Evolutionary conservation across 257 asterid genomes (phyloP).

Genomic region (Solanum piurae): DNA sequence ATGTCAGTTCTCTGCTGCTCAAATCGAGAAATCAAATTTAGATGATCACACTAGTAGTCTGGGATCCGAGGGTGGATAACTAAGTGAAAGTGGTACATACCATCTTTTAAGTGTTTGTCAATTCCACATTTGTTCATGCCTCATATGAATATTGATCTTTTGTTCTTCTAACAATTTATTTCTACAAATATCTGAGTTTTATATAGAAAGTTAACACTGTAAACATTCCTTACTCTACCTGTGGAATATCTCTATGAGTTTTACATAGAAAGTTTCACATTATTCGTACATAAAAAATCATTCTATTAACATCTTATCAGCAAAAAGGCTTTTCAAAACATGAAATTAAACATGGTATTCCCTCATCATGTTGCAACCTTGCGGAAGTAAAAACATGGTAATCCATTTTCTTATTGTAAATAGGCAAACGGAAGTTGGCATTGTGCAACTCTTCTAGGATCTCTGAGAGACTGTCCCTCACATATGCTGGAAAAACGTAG

Average conservation of each 20-base stretch:
- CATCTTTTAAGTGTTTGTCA: neutral
- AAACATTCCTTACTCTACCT: neutral
- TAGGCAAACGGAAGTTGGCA: neutral
- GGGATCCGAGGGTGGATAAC: neutral
- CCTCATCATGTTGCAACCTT: neutral
- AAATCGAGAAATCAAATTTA: neutral
- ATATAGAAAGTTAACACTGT: neutral
- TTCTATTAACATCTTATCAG: neutral
- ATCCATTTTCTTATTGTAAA: neutral
- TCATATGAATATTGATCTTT: neutral
- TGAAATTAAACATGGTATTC: neutral
- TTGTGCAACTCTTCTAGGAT: neutral
- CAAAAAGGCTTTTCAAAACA: neutral
- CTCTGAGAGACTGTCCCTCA: neutral
- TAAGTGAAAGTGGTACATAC: neutral
- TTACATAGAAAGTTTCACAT: too few species aligned
- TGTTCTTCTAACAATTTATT: neutral
- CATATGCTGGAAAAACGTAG: neutral
- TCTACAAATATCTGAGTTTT: neutral
- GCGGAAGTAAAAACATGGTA: neutral
- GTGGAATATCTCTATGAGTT: neutral
- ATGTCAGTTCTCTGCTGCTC: neutral
- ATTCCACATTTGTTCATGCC: neutral
- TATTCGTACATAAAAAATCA: neutral
- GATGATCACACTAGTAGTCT: neutral